Evolutionary conservation across 371 early-diverging fungal genomes (phyloP).

Genomic region (Lichtheimia ramosa): DNA sequence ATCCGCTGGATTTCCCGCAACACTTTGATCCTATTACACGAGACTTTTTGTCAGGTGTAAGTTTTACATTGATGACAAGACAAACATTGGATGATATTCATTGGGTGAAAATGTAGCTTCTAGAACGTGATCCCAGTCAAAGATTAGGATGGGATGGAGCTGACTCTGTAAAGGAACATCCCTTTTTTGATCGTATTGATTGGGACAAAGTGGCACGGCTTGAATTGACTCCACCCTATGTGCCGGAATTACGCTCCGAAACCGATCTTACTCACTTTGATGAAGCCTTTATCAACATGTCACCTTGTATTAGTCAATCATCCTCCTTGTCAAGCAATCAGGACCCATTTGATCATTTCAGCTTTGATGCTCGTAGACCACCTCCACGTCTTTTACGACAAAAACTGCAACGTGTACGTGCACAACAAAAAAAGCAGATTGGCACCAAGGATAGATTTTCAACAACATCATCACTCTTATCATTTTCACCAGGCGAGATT

Average conservation of each 20-base stretch:
- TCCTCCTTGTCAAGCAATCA: conserved; percentile 9
- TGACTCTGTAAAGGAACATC: conserved; percentile 62
- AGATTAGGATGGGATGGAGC: conserved; percentile 69
- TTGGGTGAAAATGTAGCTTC: conserved; percentile 42
- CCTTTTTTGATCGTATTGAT: conserved; percentile 64
- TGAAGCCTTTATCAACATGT: conserved; percentile 56
- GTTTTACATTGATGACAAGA: conserved; percentile 10
- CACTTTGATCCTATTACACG: conserved; percentile 57
- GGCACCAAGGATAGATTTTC: conserved; percentile 20
- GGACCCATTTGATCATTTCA: conserved; percentile 35
- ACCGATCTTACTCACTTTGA: conserved; percentile 67
- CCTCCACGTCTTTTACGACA: conserved; percentile 6
- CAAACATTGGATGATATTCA: background rate
- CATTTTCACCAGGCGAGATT: conserved; percentile 19
- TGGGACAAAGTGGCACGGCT: conserved; percentile 66
- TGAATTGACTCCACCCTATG: conserved; percentile 54
- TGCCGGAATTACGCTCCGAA: conserved; percentile 47
- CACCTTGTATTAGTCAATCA: conserved; percentile 44
- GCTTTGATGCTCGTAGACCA: conserved; percentile 19
- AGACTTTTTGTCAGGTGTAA: conserved; percentile 61
- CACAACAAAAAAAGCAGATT: conserved; percentile 4
- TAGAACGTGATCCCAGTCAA: conserved; percentile 65
- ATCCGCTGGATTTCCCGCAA: conserved; percentile 68
- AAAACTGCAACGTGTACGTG: conserved; percentile 11
- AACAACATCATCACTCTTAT: conserved; percentile 22